Base-by-base conservation (phyloP, 2,329 filamentous ascomycete genomes). In the Cytospora mali region DNA sequence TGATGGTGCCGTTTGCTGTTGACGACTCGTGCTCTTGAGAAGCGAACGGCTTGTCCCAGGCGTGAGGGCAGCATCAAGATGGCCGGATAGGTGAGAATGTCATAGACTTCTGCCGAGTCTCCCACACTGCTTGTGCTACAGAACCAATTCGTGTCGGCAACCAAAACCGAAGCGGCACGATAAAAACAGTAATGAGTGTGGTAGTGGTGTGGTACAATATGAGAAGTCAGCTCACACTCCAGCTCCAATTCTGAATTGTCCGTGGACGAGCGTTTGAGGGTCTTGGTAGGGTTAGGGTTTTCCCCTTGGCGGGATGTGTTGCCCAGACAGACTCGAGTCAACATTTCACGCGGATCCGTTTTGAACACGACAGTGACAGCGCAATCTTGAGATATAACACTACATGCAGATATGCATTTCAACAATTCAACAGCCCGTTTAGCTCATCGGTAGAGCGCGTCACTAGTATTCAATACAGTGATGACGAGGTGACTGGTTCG, bases 381-480 rank as follows among this genome's bases (percentile, higher is more conserved):
- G 18, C 18, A n/a, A 10, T 11, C 4, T 3, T 18, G 3, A n/a
- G 5, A 39, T 27, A 28, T 39, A 1, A 28, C 14, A 4, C 6
- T n/a, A 3, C 5, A 13, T 6, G 16, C 1, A 6, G 13, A 4
- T 6, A 2, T 10, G 5, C 14, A n/a, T 46, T 28, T 28, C 7
- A 29, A 27, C 4, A 2, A 10, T 14, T 4, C 0, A 27, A 1
- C 0, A 13, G 64, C 64, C 64, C 61, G 56, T 58, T 48, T 65
- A 55, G 64, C 64, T 65, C 64, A 65, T 58, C 58, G 64, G 64
- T 65, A 65, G 64, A 65, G 64, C 64, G 64, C 58, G 53, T 65
- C 64, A 65, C 64, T 65, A 63, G 64, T 65, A 65, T n/a, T n/a
- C n/a, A n/a, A n/a, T n/a, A n/a, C n/a, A n/a, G n/a, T n/a, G n/a